Percentiles rank a stretch among this genome's conserved stretches.
Evolutionary conservation across 1,139 yeast genomes (phyloP).

Genomic region (Geotrichum histeridarum): DNA sequence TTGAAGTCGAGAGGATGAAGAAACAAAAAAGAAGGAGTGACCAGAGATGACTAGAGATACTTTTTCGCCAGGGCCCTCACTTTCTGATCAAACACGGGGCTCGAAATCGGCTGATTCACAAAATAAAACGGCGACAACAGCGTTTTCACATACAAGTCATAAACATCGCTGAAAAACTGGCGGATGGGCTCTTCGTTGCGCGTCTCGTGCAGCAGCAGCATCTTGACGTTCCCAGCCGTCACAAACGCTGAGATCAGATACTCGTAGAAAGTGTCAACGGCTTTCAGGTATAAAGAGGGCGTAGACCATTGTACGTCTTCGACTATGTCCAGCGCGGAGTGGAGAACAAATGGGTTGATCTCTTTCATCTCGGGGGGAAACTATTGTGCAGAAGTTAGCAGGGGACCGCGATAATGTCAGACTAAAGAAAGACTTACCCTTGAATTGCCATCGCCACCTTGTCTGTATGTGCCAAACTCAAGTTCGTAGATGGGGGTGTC

Average conservation of each 20-base stretch:
- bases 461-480: conserved; percentile 74
- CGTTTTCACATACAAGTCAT: conserved; percentile 83
- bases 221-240: conserved; percentile 82
- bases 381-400: conserved; percentile 24
- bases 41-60: conserved; percentile 53
- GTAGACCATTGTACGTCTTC: conserved; percentile 85
- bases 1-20: too few species aligned
- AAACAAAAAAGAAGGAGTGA: too few species aligned
- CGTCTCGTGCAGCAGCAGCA: conserved; percentile 69
- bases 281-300: conserved; percentile 61
- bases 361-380: conserved; percentile 72
- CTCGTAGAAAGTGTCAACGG: conserved; percentile 82
- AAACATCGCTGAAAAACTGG: conserved; percentile 77
- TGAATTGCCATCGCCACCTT: conserved; percentile 56
- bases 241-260: conserved; percentile 73
- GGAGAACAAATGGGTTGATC: conserved; percentile 79
- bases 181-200: conserved; percentile 67
- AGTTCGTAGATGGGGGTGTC: conserved; percentile 86
- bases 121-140: conserved; percentile 81
- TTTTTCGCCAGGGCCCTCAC: conserved; percentile 70
- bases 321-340: conserved; percentile 80
- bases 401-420: not conserved
- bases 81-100: conserved; percentile 70
- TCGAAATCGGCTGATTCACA: conserved; percentile 67
- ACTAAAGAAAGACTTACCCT: conserved; percentile 29